These are phyloP conservation scores for Nothopassalora personata DNA, from an alignment of 2,329 filamentous ascomycete species.

Conservation along the genomic window DNA sequence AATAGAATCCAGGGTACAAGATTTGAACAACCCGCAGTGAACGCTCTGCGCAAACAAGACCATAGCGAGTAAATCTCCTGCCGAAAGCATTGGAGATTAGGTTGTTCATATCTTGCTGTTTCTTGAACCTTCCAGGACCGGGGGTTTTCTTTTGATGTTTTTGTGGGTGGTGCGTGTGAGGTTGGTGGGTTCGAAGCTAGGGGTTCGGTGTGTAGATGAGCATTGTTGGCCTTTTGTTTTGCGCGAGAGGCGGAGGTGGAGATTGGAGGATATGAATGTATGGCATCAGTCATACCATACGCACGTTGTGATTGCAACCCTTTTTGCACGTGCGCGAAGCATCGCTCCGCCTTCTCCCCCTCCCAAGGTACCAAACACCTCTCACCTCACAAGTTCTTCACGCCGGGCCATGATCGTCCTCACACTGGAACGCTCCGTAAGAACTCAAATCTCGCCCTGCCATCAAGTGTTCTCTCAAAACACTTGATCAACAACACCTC, in stretches of 20 bases:
- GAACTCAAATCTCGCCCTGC: background rate
- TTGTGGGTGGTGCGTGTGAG: background rate
- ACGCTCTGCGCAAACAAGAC: background rate
- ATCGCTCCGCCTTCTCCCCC: background rate
- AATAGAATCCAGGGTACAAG: background rate
- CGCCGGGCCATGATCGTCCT: conserved; percentile 2
- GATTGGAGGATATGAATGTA: too few relatives aligned
- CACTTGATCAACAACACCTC: conserved; percentile 58
- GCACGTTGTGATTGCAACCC: too few relatives aligned
- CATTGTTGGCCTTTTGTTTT: too few relatives aligned
- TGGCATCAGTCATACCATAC: too few relatives aligned
- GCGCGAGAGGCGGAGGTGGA: too few relatives aligned
- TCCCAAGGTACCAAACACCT: conserved; percentile 7
- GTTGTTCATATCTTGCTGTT: background rate
- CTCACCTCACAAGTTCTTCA: conserved; percentile 6
- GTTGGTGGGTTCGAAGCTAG: too few relatives aligned
- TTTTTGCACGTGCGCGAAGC: background rate
- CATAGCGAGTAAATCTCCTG: background rate
- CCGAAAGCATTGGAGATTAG: background rate
- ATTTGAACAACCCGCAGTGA: background rate
- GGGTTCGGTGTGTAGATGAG: too few relatives aligned
- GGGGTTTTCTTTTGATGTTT: background rate
- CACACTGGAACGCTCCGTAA: conserved; percentile 1
- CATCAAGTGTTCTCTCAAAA: conserved; percentile 51
- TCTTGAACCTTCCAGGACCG: background rate